Evolutionary conservation across 345 rosid species (phyloP).

Genomic region (Salix purpurea): DNA sequence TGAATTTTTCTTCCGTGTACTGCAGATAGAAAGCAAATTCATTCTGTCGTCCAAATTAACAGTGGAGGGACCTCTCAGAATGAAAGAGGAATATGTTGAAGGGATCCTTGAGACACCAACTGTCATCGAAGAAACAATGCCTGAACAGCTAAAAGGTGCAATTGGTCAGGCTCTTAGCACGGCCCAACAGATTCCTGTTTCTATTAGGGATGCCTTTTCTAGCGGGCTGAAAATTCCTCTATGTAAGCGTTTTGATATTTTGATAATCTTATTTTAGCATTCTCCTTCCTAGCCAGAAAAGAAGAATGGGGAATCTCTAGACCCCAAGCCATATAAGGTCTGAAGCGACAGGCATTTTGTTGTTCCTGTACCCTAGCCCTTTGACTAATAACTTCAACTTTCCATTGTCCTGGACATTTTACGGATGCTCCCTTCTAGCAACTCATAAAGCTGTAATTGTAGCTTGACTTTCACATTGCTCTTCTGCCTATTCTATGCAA

Average conservation of each 20-base stretch:
- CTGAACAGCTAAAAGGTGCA: conserved; percentile 74
- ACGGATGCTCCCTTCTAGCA: neutral
- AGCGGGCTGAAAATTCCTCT: conserved; percentile 76
- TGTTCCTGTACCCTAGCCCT: neutral
- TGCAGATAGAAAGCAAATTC: conserved; percentile 83
- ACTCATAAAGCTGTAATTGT: neutral
- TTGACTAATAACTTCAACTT: neutral
- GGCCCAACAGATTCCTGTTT: conserved; percentile 73
- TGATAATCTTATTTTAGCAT: neutral
- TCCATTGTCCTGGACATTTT: neutral
- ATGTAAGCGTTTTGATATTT: conserved; percentile 44
- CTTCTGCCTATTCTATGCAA: neutral
- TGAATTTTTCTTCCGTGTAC: neutral
- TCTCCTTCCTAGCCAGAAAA: neutral
- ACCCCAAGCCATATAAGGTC: neutral
- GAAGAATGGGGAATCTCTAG: neutral
- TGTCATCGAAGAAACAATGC: conserved; percentile 73
- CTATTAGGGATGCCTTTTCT: conserved; percentile 59
- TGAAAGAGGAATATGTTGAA: conserved; percentile 86
- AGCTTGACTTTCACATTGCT: neutral
- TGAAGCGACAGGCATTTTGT: neutral
- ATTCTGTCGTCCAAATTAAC: conserved; percentile 53
- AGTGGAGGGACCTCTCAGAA: conserved; percentile 92
- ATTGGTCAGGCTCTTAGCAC: conserved; percentile 64
- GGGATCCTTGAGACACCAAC: conserved; percentile 73